Conservation (phyloP, 768 basidiomycete species). For the Kwoniella pini region DNA sequence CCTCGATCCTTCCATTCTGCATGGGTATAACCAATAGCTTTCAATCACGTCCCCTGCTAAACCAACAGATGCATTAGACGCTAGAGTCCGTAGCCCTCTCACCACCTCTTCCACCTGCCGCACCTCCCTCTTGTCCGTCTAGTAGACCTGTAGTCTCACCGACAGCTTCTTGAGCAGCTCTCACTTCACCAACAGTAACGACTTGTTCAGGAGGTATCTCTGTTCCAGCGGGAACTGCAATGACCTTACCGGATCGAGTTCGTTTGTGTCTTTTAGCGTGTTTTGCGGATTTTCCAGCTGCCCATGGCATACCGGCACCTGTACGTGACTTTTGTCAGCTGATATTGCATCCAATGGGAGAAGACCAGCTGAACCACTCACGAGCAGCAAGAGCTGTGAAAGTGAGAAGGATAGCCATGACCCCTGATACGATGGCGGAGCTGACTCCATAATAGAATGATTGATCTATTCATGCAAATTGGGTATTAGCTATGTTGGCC, state of each 20-base stretch:
- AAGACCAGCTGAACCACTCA: too few relatives aligned
- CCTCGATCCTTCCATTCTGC: too few relatives aligned
- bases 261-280: constrained; percentile 45
- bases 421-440: constrained; percentile 42
- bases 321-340: neutral
- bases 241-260: constrained; percentile 47
- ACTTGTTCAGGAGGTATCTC: constrained; percentile 38
- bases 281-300: constrained; percentile 49
- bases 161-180: constrained; percentile 30
- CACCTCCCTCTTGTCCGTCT: constrained; percentile 13
- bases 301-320: constrained; percentile 53
- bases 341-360: too few relatives aligned
- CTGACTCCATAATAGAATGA: constrained; percentile 47
- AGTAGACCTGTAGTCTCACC: constrained; percentile 48
- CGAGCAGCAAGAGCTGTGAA: constrained; percentile 52
- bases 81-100: constrained; percentile 29
- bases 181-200: constrained; percentile 46
- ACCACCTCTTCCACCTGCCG: constrained; percentile 27
- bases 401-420: constrained; percentile 42
- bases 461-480: constrained; percentile 25
- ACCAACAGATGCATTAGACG: neutral
- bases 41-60: too few relatives aligned
- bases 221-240: constrained; percentile 44
- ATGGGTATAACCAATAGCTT: too few relatives aligned
- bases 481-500: neutral